These are phyloP conservation scores for Acer saccharum DNA, from an alignment of 345 rosid species.

Conservation along the genomic window DNA sequence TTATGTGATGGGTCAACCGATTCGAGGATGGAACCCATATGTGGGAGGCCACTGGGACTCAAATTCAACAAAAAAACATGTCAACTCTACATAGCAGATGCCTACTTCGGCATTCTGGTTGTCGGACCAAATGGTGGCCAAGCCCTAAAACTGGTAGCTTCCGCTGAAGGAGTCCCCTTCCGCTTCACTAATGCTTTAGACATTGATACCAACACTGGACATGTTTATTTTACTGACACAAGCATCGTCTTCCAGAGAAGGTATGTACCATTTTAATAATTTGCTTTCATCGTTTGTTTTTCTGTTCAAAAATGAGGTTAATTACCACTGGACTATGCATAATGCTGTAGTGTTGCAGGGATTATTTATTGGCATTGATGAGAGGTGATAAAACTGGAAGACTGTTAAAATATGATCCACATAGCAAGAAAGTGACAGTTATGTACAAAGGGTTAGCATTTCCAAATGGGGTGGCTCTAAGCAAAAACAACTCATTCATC, in stretches of 20 bases:
- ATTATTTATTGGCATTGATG: conserved; percentile 17
- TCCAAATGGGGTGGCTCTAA: conserved; percentile 53
- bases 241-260: conserved; percentile 46
- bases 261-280: conserved; percentile 16
- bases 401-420: conserved; percentile 43
- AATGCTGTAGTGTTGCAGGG: conserved; percentile 24
- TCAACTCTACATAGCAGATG: conserved; percentile 63
- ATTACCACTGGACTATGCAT: no score
- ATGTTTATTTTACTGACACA: conserved; percentile 54
- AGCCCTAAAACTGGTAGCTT: conserved; percentile 35
- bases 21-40: conserved; percentile 30
- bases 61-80: conserved; percentile 43
- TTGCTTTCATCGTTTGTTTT: neutral
- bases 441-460: conserved; percentile 32
- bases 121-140: conserved; percentile 47
- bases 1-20: conserved; percentile 45
- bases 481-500: conserved; percentile 47
- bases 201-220: conserved; percentile 40
- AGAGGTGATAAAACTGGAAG: conserved; percentile 45
- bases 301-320: no score
- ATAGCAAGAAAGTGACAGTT: conserved; percentile 29
- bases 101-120: conserved; percentile 49
- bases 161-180: conserved; percentile 42
- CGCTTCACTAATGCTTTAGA: conserved; percentile 47
- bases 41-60: conserved; percentile 63